Evolutionary conservation across 768 basidiomycete genomes (phyloP).

Genomic region (Chalciporus pseudorubinellus): DNA sequence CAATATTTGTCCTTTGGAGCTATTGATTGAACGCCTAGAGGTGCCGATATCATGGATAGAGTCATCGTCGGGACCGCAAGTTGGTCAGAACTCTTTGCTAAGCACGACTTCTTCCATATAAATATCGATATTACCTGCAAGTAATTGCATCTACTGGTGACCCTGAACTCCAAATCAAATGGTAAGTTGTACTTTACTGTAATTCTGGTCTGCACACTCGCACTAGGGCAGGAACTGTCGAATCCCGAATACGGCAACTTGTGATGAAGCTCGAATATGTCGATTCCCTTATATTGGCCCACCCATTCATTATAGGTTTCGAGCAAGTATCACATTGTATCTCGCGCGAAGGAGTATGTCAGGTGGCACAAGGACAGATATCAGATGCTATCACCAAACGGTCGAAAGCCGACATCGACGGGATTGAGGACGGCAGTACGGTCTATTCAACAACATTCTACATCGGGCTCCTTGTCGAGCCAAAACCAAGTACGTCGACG

Average conservation of each 20-base stretch:
- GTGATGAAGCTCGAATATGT: slow-evolving; percentile 98
- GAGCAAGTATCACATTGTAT: slow-evolving; percentile 84
- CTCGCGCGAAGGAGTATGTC: slow-evolving; percentile 81
- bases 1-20: slow-evolving; percentile 23
- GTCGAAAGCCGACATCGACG: slow-evolving; percentile 75
- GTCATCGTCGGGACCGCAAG: slow-evolving; percentile 78
- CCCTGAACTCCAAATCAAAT: slow-evolving; percentile 86
- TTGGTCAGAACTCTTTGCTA: slow-evolving; percentile 93
- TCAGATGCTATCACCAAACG: slow-evolving; percentile 69
- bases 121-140: slow-evolving; percentile 95
- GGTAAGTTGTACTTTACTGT: slow-evolving; percentile 48
- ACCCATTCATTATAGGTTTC: slow-evolving; percentile 94
- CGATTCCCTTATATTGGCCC: slow-evolving; percentile 86
- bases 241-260: slow-evolving; percentile 91
- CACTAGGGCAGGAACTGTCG: slow-evolving; percentile 90
- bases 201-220: slow-evolving; percentile 12
- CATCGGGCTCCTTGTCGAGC: slow-evolving; percentile 89
- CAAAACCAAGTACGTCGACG: slow-evolving; percentile 73
- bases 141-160: slow-evolving; percentile 89
- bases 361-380: slow-evolving; percentile 85
- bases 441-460: slow-evolving; percentile 98
- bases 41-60: slow-evolving; percentile 89
- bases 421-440: slow-evolving; percentile 69
- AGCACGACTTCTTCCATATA: slow-evolving; percentile 96
- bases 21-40: slow-evolving; percentile 41